Evolutionary conservation across 768 basidiomycete species (phyloP), one percentile per base, ranked within the genome.

Genomic region (Tricholoma matsutake): DNA sequence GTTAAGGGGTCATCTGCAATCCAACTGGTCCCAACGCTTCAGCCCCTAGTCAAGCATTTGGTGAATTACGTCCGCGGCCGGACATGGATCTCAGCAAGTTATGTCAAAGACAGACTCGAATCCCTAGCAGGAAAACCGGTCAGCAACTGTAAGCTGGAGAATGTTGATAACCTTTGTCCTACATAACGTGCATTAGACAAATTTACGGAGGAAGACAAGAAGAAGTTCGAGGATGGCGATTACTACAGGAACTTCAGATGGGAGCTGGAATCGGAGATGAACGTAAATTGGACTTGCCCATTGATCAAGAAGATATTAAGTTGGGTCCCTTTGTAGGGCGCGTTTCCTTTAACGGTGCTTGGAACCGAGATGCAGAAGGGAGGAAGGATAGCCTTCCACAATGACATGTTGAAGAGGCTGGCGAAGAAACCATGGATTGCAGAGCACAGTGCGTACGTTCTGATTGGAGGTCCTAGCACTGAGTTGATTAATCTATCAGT

Each of bases 381-480:
- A 39, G 76, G 73, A 2, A 73, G 70, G 9, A 69, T 62, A 13
- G 71, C 69, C 2, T 81, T 85, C 66, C 72, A 68, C 29, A 73
- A 74, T 41, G 71, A 75, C 39, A 87, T 88, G 84, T 53, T 73
- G 53, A 67, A 78, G 61, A 80, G 79, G 60, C 71, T 88, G 14
- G 77, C 75, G 11, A 81, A 81, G 68, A 86, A 82, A 65, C 84
- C 85, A 1, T 80, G 81, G 78, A 88, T 89, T 63, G 81, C 83
- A 8, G 82, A 87, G 43, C 73, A 83, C 52, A 61, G 85, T 85
- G 57, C 53, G 78, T 56, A 54, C 28, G 16, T 54, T 54, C 8
- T 13, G 31, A 22, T 49, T 34, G 47, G 51, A 13, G 39, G 41
- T 45, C 7, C 18, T 13, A 29, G 7, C 10, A 31, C 25, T 3